Base-by-base conservation (phyloP, 768 basidiomycete genomes). In the Rhodotorula taiwanensis region DNA sequence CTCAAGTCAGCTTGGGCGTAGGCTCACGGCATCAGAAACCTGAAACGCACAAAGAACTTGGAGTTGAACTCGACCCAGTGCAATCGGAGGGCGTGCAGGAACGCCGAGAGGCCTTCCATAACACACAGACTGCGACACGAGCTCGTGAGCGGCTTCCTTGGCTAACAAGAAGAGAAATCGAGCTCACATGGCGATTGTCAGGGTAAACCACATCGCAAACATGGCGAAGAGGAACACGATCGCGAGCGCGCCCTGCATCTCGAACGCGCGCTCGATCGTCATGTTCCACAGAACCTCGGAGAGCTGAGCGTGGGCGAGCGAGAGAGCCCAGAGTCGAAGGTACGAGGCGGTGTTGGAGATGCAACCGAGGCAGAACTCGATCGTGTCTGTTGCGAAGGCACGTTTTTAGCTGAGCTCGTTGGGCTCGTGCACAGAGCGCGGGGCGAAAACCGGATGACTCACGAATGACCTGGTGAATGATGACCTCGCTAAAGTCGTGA, bases 361-460 rank as follows among this genome's bases (percentile, higher is more conserved):
- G 76, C 94, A 97, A 11, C 94, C 95, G 39, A 99, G 84, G 75
- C 95, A 99, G 78, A 98, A 99, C 78, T 99, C 95, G 77, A 99
- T 97, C 30, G 70, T 71, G 51, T 67, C 63, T 65, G 53, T 20
- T 5, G 42, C 2, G 13, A 5, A 0, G 1, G n/a, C 4, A 33
- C 25, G 16, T 8, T 23, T 2, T 23, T 15, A 25, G 5, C 18
- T 27, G 10, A 45, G 55, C 21, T 14, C 28, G 23, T 9, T 34
- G 1, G 25, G 31, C 6, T 30, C 23, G 41, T 31, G 23, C n/a
- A n/a, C n/a, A 45, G 16, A 7, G 16, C 3, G 47, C 2, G 16
- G 14, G n/a, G 34, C 23, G 11, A 18, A 21, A 28, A 25, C 16
- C 16, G 21, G n/a, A n/a, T n/a, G n/a, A 58, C 54, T 92, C 94